Evolutionary conservation across 345 rosid species (phyloP).

Genomic region (Erucastrum elatum): DNA sequence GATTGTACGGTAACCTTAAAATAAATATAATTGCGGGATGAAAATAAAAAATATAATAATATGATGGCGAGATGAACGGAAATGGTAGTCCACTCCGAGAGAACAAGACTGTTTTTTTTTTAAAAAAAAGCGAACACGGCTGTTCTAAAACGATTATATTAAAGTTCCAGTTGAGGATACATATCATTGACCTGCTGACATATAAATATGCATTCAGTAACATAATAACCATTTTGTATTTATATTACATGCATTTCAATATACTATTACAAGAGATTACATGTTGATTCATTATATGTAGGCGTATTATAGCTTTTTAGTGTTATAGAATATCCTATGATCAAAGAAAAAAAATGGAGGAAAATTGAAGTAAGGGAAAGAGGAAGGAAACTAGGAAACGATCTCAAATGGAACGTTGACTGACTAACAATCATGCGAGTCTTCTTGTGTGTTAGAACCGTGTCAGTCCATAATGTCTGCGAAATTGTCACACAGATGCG

Average conservation of each 20-base stretch:
- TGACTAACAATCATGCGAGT: background rate
- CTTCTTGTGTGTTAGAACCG: background rate
- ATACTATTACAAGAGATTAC: background rate
- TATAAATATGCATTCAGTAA: background rate
- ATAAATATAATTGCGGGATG: too few species aligned
- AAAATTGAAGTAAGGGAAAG: background rate
- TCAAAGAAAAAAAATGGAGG: background rate
- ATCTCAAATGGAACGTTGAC: conserved; percentile 18
- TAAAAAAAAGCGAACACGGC: background rate
- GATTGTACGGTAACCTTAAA: too few species aligned
- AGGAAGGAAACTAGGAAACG: conserved; percentile 7
- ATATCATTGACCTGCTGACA: background rate
- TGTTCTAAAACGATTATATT: background rate
- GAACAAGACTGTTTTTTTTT: background rate
- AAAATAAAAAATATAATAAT: too few species aligned
- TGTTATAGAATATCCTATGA: background rate
- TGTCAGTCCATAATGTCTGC: background rate
- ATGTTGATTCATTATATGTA: background rate
- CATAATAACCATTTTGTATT: background rate
- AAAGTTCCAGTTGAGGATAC: background rate
- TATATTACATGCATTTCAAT: too few species aligned
- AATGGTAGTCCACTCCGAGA: background rate
- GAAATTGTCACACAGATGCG: background rate
- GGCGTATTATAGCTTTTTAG: background rate
- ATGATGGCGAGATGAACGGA: background rate